Conservation (phyloP, 31 red algal genomes). For the Porphyra umbilicalis region DNA sequence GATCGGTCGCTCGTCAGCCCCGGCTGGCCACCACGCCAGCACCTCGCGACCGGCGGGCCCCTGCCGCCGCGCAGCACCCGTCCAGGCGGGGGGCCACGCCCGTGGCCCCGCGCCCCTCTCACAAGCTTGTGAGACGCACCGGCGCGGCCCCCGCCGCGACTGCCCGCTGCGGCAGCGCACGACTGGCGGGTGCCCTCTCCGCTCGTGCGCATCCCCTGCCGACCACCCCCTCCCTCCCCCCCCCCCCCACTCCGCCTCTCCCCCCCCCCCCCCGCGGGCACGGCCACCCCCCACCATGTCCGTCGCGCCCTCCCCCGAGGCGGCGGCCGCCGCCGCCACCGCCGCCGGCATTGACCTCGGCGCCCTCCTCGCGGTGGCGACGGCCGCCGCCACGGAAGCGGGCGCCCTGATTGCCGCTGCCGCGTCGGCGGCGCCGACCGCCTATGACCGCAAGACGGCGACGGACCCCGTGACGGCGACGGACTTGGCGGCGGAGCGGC, state of each 20-base stretch:
- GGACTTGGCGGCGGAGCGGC: slow-evolving; percentile 57
- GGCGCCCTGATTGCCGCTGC: slow-evolving; percentile 33
- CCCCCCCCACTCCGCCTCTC: neutral
- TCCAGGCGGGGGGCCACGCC: too few species aligned
- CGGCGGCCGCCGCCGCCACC: neutral
- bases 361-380: slow-evolving; percentile 16
- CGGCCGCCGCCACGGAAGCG: slow-evolving; percentile 15
- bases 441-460: slow-evolving; percentile 56
- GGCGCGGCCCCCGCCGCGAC: too few species aligned
- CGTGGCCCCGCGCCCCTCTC: too few species aligned
- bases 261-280: neutral
- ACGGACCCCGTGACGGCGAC: slow-evolving; percentile 91
- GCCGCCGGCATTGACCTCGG: neutral
- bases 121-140: too few species aligned
- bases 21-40: too few species aligned
- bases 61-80: too few species aligned
- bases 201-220: neutral
- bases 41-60: too few species aligned
- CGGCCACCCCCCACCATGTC: neutral
- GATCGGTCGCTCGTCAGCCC: too few species aligned
- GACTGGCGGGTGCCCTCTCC: too few species aligned
- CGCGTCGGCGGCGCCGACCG: slow-evolving; percentile 5
- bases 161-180: too few species aligned
- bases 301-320: neutral
- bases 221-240: neutral